Evolutionary conservation across 805 yeast species (phyloP).

Genomic region (Wickerhamomyces subpelliculosus): DNA sequence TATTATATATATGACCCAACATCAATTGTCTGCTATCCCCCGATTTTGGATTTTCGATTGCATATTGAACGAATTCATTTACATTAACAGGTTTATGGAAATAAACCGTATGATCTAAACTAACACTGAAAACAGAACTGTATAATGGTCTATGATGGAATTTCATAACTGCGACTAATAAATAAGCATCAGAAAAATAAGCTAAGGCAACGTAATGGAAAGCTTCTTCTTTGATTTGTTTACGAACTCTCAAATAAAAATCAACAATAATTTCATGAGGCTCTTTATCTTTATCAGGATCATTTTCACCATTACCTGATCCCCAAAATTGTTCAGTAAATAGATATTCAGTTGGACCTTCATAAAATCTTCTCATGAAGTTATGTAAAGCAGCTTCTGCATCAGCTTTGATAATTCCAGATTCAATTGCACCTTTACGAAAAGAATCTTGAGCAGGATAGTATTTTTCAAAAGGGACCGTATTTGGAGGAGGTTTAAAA

Average conservation of each 20-base stretch:
- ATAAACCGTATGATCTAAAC: conserved; percentile 61
- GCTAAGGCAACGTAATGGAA: conserved; percentile 52
- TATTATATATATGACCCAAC: conserved; percentile 48
- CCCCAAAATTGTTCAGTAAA: conserved; percentile 29
- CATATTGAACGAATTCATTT: conserved; percentile 45
- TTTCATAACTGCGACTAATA: conserved; percentile 45
- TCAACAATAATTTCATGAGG: conserved; percentile 16
- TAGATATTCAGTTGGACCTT: conserved; percentile 26
- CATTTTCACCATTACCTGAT: conserved; percentile 10
- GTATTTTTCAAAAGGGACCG: conserved; percentile 1
- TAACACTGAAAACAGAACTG: conserved; percentile 45
- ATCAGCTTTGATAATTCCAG: not conserved
- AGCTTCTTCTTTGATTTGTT: conserved; percentile 18
- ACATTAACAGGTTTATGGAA: conserved; percentile 48
- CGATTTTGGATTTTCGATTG: conserved; percentile 41
- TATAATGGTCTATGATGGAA: conserved; percentile 39
- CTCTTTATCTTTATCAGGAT: conserved; percentile 7
- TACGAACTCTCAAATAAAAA: conserved; percentile 9
- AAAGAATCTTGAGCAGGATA: not conserved
- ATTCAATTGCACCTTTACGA: not conserved
- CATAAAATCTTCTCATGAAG: conserved; percentile 26
- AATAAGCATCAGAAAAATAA: conserved; percentile 51
- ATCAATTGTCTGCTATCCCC: conserved; percentile 47
- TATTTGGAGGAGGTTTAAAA: conserved; percentile 11
- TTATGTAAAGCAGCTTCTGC: not conserved